Evolutionary conservation across 768 basidiomycete genomes (phyloP).

Genomic region (Leucocoprinus birnbaumii): DNA sequence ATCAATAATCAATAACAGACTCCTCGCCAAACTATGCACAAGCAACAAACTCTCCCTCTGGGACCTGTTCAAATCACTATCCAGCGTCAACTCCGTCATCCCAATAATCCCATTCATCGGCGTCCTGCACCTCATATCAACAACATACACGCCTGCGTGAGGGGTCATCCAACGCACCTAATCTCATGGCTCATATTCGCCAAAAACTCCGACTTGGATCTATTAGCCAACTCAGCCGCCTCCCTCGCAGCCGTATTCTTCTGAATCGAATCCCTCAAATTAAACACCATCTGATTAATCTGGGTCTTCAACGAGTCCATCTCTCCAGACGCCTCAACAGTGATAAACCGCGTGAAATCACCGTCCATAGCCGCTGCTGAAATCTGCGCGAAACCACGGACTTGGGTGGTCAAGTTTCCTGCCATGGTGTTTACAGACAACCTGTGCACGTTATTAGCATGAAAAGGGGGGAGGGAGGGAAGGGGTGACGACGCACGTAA

Average conservation of each 20-base stretch:
- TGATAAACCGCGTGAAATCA: constrained; percentile 98
- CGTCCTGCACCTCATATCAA: constrained; percentile 52
- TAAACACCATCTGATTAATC: constrained; percentile 99
- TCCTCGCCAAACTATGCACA: constrained; percentile 92
- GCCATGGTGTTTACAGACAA: constrained; percentile 99
- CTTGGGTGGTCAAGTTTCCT: constrained; percentile 94
- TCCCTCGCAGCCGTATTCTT: constrained; percentile 98
- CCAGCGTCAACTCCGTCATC: constrained; percentile 98
- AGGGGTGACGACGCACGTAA: constrained; percentile 66
- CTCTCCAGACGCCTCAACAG: constrained; percentile 96
- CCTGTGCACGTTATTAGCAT: constrained; percentile 31
- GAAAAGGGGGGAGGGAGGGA: background rate
- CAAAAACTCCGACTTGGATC: constrained; percentile 96
- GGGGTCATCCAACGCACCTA: background rate
- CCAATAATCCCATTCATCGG: constrained; percentile 99
- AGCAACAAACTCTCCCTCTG: constrained; percentile 95
- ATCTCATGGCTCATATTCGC: constrained; percentile 99
- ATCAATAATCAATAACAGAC: constrained; percentile 93
- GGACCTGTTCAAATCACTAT: constrained; percentile 90
- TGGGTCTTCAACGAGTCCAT: constrained; percentile 99
- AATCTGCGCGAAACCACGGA: constrained; percentile 98
- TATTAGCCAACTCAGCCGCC: constrained; percentile 96
- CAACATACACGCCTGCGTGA: background rate
- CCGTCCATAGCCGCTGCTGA: constrained; percentile 98
- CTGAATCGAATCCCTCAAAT: constrained; percentile 93